phyloP scores from a whole-genome alignment of 352 stramenopile species.

The Pythium aristosporum region DNA sequence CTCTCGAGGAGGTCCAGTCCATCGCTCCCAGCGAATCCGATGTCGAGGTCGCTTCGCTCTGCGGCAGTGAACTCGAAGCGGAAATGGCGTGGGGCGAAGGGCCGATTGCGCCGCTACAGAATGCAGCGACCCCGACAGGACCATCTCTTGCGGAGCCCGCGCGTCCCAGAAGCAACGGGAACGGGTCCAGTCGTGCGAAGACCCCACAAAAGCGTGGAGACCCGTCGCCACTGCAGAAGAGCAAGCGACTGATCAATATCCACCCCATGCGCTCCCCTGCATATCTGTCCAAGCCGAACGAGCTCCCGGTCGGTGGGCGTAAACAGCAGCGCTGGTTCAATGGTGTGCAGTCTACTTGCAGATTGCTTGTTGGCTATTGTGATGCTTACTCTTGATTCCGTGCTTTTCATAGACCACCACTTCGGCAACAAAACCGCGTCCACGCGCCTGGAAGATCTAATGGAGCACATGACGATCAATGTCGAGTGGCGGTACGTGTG shows the following conservation, averaged over 20 bases:
- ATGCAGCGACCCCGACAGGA: slow-evolving; percentile 7
- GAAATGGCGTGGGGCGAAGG: slow-evolving; percentile 81
- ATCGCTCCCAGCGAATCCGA: slow-evolving; percentile 56
- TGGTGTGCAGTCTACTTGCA: slow-evolving; percentile 30
- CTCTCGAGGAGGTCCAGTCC: slow-evolving; percentile 21
- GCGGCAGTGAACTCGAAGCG: slow-evolving; percentile 68
- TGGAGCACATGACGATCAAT: slow-evolving; percentile 88
- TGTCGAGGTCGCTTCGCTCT: slow-evolving; percentile 59
- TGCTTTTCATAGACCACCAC: slow-evolving; percentile 62
- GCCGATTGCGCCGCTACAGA: slow-evolving; percentile 66
- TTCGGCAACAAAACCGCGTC: slow-evolving; percentile 76
- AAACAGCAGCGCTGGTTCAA: slow-evolving; percentile 88
- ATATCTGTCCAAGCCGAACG: slow-evolving; percentile 68
- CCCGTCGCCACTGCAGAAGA: slow-evolving; percentile 53
- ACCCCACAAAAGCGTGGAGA: slow-evolving; percentile 64
- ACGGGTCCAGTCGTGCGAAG: slow-evolving; percentile 57
- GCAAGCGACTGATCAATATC: slow-evolving; percentile 81
- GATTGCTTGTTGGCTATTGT: not conserved
- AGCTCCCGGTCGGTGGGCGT: slow-evolving; percentile 59
- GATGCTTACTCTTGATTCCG: not conserved
- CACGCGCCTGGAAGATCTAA: slow-evolving; percentile 74
- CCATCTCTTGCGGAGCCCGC: slow-evolving; percentile 14
- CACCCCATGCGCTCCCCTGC: slow-evolving; percentile 64
- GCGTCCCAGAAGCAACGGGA: slow-evolving; percentile 58
- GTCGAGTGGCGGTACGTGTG: slow-evolving; percentile 72